phyloP scores from a whole-genome alignment of 345 rosid genomes.

The Lenwebbia sp. region DNA sequence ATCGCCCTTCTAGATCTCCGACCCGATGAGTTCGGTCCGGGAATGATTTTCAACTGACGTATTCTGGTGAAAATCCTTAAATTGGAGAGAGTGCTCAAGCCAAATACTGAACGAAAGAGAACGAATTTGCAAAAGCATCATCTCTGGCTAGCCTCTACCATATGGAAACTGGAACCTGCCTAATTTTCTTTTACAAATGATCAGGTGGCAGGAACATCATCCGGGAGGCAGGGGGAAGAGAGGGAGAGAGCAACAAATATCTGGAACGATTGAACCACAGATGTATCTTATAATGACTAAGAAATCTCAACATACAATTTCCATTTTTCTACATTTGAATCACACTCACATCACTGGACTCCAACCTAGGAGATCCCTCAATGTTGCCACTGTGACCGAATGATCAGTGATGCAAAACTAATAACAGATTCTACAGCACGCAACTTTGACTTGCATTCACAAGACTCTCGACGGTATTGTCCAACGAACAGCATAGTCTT shows the following conservation, averaged over 20 bases:
- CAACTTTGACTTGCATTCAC: constrained; percentile 21
- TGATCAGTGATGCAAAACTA: neutral
- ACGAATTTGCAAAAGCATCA: neutral
- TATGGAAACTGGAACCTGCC: neutral
- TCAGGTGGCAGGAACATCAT: neutral
- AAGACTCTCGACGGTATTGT: constrained; percentile 33
- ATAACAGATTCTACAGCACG: neutral
- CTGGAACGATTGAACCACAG: neutral
- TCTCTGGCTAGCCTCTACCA: neutral
- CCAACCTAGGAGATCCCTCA: neutral
- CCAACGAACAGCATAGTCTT: constrained; percentile 32
- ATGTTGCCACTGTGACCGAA: neutral
- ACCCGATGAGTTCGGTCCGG: neutral
- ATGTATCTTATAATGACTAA: neutral
- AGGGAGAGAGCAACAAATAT: neutral
- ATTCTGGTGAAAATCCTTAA: neutral
- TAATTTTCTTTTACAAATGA: neutral
- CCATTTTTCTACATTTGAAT: neutral
- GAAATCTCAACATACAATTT: neutral
- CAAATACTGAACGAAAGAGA: neutral
- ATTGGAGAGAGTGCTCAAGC: neutral
- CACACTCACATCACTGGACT: neutral
- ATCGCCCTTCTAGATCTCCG: neutral
- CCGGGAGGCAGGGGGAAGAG: neutral
- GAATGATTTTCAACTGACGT: neutral